Evolutionary conservation across 164 flowering plant species (phyloP), one percentile per base, ranked within the genome.

Genomic region (Kalanchoe fedtschenkoi): DNA sequence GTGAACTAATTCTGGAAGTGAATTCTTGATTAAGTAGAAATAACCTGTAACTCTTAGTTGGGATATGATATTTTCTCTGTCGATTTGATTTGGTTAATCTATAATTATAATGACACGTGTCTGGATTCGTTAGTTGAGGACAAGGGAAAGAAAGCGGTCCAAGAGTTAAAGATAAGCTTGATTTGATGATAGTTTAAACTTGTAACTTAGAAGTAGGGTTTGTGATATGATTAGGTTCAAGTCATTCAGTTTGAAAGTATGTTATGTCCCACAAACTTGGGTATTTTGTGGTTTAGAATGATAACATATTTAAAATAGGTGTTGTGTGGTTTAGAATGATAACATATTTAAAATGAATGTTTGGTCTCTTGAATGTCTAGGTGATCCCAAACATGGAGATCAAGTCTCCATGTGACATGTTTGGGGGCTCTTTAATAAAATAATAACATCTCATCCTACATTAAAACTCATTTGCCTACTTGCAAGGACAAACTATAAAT

Each of bases 341-440:
- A 19, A 19, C 54, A 22, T 8, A 47, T 47, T n/a, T n/a, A 47
- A 22, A 21, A 19, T 47, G 13, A 47, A 21, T 47, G 54, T 47
- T 47, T 47, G 22, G 28, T 22, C 54, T 47, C 8, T 28, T 47
- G 54, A 22, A 22, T 47, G 54, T 47, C 54, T 22, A 21, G 28
- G 10, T 47, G 54, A 47, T 19, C 54, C 24, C 54, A 47, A 47
- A 47, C 54, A 47, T 47, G 54, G 29, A 9, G 54, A 47, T 47
- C 29, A 47, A 47, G 28, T 14, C 3, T 47, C 54, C 54, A 47
- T 47, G 54, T 47, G 54, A 47, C 8, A 29, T 47, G 54, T 47
- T 47, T 19, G 21, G 22, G n/a, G 24, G 54, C 11, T 47, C 5
- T 47, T 47, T 47, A 22, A 47, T 7, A 22, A 7, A 47, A 47